These are phyloP conservation scores for Nepenthes mirabilis DNA, from an alignment of 148 eudicot genomes.

Conservation along the genomic window DNA sequence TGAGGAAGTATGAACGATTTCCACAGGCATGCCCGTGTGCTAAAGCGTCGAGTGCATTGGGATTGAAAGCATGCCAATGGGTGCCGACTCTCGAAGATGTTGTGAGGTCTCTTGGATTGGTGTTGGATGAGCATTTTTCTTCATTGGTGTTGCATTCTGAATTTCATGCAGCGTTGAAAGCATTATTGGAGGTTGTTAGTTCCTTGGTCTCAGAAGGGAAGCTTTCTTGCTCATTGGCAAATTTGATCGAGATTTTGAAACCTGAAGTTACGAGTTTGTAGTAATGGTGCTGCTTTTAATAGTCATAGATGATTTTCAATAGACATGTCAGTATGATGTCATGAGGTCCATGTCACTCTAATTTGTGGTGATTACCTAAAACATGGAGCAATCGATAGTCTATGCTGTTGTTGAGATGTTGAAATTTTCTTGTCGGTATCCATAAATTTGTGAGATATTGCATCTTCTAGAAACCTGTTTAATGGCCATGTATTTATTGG, in stretches of 20 bases:
- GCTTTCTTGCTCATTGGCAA: constrained; percentile 43
- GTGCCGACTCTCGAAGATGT: constrained; percentile 51
- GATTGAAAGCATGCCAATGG: constrained; percentile 45
- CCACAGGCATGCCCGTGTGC: constrained; percentile 48
- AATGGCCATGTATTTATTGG: no score
- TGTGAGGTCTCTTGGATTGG: constrained; percentile 44
- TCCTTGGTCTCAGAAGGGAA: constrained; percentile 54
- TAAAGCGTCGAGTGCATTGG: constrained; percentile 25
- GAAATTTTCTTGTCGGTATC: no score
- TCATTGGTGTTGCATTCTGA: constrained; percentile 61
- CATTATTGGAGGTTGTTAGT: constrained; percentile 30
- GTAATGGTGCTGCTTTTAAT: constrained; percentile 1
- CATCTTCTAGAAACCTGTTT: no score
- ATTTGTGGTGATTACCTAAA: no score
- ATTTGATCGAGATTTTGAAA: constrained; percentile 37
- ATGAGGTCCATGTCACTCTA: no score
- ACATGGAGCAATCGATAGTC: no score
- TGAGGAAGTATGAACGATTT: constrained; percentile 69
- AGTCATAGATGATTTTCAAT: no score
- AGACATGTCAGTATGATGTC: no score
- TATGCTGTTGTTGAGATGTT: no score
- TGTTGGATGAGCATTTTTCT: constrained; percentile 86
- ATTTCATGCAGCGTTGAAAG: constrained; percentile 60
- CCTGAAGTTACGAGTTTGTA: constrained; percentile 21
- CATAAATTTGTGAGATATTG: no score